Evolutionary conservation across 192 early-diverging fungal genomes (phyloP).

Genomic region (Chytriomyces hyalinus): DNA sequence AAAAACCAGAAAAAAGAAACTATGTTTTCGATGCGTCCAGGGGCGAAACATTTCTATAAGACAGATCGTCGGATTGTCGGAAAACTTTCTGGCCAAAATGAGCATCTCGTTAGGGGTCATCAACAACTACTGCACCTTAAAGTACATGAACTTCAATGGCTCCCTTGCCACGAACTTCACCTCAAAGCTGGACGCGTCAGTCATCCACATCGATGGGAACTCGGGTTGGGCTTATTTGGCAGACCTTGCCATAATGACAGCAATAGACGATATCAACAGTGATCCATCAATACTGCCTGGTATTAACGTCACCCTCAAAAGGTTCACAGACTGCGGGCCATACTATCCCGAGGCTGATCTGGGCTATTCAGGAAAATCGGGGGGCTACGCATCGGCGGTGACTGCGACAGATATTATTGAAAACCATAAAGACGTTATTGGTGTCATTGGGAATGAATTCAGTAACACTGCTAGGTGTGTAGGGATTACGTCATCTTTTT

Average conservation of each 20-base stretch:
- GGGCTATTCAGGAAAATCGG: not conserved
- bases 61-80: too few relatives aligned
- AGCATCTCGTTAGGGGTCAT: constrained; percentile 8
- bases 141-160: not conserved
- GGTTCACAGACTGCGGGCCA: constrained; percentile 1
- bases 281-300: not conserved
- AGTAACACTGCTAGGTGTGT: not conserved
- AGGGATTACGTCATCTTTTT: too few relatives aligned
- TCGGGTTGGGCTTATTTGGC: not conserved
- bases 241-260: not conserved
- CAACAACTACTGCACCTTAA: not conserved
- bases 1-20: too few relatives aligned
- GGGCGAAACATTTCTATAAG: too few relatives aligned
- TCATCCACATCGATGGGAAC: not conserved
- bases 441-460: constrained; percentile 1
- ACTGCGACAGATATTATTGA: not conserved
- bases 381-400: not conserved
- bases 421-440: constrained; percentile 7
- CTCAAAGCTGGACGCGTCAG: not conserved
- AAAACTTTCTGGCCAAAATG: not conserved
- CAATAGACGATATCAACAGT: not conserved
- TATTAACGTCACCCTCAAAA: not conserved
- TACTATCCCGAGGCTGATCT: not conserved
- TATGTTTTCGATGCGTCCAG: too few relatives aligned
- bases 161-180: not conserved